phyloP scores from a whole-genome alignment of 2,329 filamentous ascomycete species.

The Neopestalotiopsis sp. region DNA sequence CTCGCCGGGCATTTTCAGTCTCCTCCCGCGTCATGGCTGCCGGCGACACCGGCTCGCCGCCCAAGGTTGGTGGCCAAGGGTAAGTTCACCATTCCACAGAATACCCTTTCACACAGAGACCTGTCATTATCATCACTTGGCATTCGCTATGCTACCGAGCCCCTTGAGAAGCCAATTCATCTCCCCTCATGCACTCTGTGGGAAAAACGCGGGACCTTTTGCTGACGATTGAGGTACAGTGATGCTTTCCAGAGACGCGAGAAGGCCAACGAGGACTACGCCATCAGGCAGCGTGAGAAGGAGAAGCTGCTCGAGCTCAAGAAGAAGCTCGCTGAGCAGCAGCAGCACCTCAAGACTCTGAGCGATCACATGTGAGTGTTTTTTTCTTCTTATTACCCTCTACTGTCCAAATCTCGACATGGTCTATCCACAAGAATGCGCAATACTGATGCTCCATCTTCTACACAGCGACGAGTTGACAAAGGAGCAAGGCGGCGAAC shows the following conservation, averaged over 20 bases:
- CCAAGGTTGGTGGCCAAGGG: conserved; percentile 57
- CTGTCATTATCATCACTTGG: too few relatives aligned
- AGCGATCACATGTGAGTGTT: conserved; percentile 80
- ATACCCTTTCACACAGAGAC: neutral
- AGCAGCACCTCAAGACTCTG: conserved; percentile 82
- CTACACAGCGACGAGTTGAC: conserved; percentile 74
- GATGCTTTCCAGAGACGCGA: conserved; percentile 95
- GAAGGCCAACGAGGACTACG: conserved; percentile 81
- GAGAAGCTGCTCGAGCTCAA: conserved; percentile 84
- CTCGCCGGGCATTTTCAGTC: conserved; percentile 65
- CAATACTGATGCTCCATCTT: conserved; percentile 11
- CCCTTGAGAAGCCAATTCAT: too few relatives aligned
- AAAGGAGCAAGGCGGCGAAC: conserved; percentile 72
- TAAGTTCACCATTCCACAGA: conserved; percentile 42
- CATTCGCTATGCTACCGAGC: neutral
- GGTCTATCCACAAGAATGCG: conserved; percentile 8
- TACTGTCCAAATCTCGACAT: neutral
- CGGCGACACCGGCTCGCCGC: conserved; percentile 71
- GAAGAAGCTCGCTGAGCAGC: conserved; percentile 76
- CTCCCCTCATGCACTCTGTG: too few relatives aligned
- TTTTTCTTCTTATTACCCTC: neutral
- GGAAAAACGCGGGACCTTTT: neutral
- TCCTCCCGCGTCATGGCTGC: conserved; percentile 68
- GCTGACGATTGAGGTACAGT: conserved; percentile 49
- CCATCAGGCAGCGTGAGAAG: conserved; percentile 86